Conservation (phyloP, 2,329 filamentous ascomycete genomes). For the Monilinia laxa region DNA sequence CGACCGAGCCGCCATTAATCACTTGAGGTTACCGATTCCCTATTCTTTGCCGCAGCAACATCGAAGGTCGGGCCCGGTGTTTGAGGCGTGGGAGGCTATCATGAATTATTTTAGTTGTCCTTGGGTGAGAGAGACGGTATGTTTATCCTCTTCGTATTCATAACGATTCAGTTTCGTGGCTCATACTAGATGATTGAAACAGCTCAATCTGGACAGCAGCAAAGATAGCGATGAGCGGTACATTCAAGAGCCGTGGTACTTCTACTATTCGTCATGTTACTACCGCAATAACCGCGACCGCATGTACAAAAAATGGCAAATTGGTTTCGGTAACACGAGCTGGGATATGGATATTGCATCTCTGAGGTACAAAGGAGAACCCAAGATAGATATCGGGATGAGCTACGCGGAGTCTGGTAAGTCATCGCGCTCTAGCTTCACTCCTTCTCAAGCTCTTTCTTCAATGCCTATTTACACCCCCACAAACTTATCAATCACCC, state of each 20-base stretch:
- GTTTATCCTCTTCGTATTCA: neutral
- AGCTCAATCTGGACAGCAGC: neutral
- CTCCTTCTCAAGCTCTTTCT: too few relatives aligned
- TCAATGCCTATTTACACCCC: neutral
- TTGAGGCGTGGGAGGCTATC: conserved; percentile 25
- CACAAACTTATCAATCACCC: neutral
- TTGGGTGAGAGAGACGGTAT: conserved; percentile 30
- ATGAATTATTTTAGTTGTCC: conserved; percentile 32
- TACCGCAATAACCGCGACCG: conserved; percentile 26
- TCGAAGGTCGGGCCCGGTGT: neutral
- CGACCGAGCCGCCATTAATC: conserved; percentile 27
- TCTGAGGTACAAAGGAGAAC: conserved; percentile 21
- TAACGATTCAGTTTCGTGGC: neutral
- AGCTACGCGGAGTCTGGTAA: neutral
- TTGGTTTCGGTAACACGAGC: conserved; percentile 26
- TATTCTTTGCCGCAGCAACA: neutral
- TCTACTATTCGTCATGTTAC: conserved; percentile 33
- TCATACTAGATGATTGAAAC: neutral
- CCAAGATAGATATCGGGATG: conserved; percentile 19
- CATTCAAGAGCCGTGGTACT: conserved; percentile 27
- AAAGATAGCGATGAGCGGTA: neutral
- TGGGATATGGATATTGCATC: conserved; percentile 31
- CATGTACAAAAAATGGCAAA: conserved; percentile 29
- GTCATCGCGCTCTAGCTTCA: neutral
- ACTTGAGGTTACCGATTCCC: conserved; percentile 27